Evolutionary conservation across 140 eudicot species (phyloP).

Genomic region (Erigeron philadelphicus): DNA sequence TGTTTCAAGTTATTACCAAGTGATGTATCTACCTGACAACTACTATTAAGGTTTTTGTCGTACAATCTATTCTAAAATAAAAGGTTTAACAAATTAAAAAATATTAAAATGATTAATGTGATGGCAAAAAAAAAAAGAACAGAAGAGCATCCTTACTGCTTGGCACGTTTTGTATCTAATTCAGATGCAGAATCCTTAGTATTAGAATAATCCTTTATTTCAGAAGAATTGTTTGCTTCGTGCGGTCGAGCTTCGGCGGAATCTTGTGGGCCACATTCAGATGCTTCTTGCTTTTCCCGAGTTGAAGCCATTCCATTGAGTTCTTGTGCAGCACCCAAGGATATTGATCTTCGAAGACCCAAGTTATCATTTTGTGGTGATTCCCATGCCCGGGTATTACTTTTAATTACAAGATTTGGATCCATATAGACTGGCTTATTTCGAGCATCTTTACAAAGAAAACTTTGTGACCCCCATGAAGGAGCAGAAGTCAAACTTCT

Average conservation of each 20-base stretch:
- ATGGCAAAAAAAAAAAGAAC: background rate
- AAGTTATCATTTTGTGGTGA: conserved; percentile 25
- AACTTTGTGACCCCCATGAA: conserved; percentile 33
- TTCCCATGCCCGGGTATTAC: conserved; percentile 22
- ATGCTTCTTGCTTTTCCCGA: conserved; percentile 32
- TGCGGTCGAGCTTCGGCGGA: conserved; percentile 26
- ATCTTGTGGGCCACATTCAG: conserved; percentile 33
- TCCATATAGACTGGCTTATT: conserved; percentile 13
- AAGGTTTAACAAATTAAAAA: background rate
- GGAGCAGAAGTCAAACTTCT: conserved; percentile 17
- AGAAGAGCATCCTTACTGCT: conserved; percentile 50
- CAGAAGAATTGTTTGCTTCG: conserved; percentile 26
- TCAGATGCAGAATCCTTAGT: conserved; percentile 39
- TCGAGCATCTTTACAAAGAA: conserved; percentile 27
- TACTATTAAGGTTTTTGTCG: conserved; percentile 5
- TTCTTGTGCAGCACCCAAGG: conserved; percentile 27
- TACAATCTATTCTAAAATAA: background rate
- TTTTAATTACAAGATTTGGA: conserved; percentile 20
- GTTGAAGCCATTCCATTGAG: conserved; percentile 28
- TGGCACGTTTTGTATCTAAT: conserved; percentile 58
- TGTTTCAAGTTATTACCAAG: conserved; percentile 2
- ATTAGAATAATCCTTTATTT: conserved; percentile 32
- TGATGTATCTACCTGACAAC: conserved; percentile 13
- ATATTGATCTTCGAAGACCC: conserved; percentile 28
- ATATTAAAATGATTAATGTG: background rate